Conservation (phyloP, 257 asterid species). For the Cynanchum wilfordii region DNA sequence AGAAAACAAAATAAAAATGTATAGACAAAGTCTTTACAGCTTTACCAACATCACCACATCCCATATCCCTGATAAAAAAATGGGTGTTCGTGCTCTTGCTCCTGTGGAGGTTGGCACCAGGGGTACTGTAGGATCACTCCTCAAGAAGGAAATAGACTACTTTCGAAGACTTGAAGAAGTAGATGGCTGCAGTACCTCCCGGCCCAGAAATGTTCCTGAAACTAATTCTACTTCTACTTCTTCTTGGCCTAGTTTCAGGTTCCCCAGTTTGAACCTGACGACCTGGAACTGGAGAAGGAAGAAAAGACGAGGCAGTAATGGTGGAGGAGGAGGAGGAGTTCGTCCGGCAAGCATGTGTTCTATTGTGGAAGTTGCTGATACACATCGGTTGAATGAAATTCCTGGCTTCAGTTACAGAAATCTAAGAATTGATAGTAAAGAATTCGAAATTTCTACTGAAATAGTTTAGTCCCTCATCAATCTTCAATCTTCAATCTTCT, state of each 20-base stretch:
- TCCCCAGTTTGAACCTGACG: constrained; percentile 10
- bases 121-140: constrained; percentile 84
- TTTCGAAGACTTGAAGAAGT: constrained; percentile 50
- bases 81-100: constrained; percentile 7
- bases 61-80: constrained; percentile 32
- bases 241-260: constrained; percentile 52
- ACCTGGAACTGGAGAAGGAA: constrained; percentile 38
- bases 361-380: constrained; percentile 36
- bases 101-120: constrained; percentile 62
- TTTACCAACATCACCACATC: constrained; percentile 9
- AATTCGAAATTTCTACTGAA: constrained; percentile 31
- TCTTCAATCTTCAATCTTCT: not conserved
- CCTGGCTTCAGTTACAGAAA: constrained; percentile 55
- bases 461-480: not conserved
- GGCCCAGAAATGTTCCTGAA: constrained; percentile 26
- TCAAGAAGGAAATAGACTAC: constrained; percentile 72
- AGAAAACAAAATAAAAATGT: not conserved
- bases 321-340: constrained; percentile 17
- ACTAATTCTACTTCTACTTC: not conserved
- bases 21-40: constrained; percentile 21
- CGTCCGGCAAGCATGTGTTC: constrained; percentile 37
- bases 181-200: constrained; percentile 27
- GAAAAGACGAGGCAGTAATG: constrained; percentile 39
- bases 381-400: constrained; percentile 30
- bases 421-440: constrained; percentile 60